These are phyloP conservation scores for Noccaea caerulescens DNA, from an alignment of 345 rosid genomes.

Conservation along the genomic window DNA sequence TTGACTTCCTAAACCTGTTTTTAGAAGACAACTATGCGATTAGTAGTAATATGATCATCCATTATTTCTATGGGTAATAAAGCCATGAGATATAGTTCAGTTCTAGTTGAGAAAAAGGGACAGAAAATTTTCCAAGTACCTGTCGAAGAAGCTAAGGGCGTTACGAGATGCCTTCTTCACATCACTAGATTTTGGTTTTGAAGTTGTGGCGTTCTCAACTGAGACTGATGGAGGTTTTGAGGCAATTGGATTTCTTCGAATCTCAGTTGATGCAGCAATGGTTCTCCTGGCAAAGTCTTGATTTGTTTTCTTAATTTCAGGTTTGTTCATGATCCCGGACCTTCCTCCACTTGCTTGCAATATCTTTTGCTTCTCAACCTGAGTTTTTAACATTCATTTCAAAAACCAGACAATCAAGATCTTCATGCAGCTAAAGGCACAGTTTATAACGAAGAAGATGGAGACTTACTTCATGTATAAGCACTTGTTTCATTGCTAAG, in stretches of 20 bases:
- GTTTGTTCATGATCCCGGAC: conserved; percentile 43
- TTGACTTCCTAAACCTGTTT: conserved; percentile 71
- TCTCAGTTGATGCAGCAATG: conserved; percentile 41
- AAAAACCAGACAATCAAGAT: conserved; percentile 11
- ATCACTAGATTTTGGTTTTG: conserved; percentile 46
- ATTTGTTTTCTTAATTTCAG: conserved; percentile 48
- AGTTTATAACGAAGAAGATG: conserved; percentile 5
- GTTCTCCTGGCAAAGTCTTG: conserved; percentile 39
- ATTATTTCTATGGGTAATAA: neutral
- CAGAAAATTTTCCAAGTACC: conserved; percentile 46
- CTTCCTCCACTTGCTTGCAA: conserved; percentile 65
- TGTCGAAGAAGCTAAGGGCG: conserved; percentile 69
- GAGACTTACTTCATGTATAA: conserved; percentile 79
- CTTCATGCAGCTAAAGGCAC: conserved; percentile 19
- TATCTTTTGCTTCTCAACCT: conserved; percentile 91
- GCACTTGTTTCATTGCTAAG: conserved; percentile 77
- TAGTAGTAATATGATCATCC: conserved; percentile 2
- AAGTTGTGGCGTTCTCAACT: conserved; percentile 44
- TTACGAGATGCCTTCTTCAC: conserved; percentile 53
- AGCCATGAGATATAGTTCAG: conserved; percentile 2
- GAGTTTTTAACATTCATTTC: conserved; percentile 25
- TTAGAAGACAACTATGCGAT: conserved; percentile 1
- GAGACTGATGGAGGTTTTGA: conserved; percentile 42
- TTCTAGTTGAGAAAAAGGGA: conserved; percentile 21
- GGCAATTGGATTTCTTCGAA: conserved; percentile 41